These are phyloP conservation scores for Aureobasidium sp. DNA, from an alignment of 2,329 filamentous ascomycete genomes.

Conservation along the genomic window DNA sequence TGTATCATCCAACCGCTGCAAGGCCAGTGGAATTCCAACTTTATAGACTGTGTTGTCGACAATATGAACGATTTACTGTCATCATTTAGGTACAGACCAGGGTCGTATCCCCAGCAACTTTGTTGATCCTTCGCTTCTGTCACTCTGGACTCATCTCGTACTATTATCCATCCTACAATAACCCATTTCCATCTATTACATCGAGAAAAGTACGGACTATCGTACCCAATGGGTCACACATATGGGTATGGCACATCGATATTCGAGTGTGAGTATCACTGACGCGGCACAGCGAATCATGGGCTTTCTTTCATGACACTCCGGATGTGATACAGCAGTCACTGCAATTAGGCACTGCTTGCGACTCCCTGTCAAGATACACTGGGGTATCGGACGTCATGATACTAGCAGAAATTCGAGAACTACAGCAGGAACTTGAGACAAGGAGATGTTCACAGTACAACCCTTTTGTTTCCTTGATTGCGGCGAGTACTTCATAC, in stretches of 20 bases:
- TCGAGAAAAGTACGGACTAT: too few relatives aligned
- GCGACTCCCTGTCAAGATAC: neutral
- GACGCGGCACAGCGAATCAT: neutral
- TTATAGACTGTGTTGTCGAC: neutral
- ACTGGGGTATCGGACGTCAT: neutral
- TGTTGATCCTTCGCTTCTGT: neutral
- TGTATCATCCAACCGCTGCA: neutral
- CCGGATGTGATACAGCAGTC: too few relatives aligned
- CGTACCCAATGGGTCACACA: neutral
- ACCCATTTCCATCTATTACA: neutral
- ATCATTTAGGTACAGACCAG: neutral
- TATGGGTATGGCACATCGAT: neutral
- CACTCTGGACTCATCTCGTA: neutral
- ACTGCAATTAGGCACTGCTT: neutral
- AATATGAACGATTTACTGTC: neutral
- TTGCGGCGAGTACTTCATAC: neutral
- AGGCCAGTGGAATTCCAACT: neutral
- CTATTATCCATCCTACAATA: neutral
- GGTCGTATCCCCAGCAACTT: neutral
- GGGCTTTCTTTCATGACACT: neutral
- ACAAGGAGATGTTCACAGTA: neutral
- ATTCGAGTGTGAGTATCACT: neutral
- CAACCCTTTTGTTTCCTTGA: too few relatives aligned
- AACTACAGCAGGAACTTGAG: neutral
- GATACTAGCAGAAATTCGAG: neutral